Evolutionary conservation across 1,284 basidiomycete genomes (phyloP), one percentile per base, ranked within the genome.

Genomic region (Puccinia novopanici): DNA sequence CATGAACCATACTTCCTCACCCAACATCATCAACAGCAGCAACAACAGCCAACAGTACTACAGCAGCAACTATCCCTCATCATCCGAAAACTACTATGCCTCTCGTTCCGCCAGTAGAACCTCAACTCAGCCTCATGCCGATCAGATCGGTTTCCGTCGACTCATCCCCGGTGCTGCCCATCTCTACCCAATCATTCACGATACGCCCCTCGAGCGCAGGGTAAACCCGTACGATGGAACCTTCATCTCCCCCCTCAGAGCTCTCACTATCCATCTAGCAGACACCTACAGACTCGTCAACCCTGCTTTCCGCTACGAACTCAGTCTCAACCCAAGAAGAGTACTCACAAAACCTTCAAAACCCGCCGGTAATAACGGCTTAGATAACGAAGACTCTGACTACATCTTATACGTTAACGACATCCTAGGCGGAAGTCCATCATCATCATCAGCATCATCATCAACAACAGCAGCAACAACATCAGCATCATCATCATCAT

Each of bases 391-490:
- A 84, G 95, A 98, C 85, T 95, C 94, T 84, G 95, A 98, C 86
- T 98, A 98, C 84, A 97, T 98, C 84, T 89, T 98, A 82, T 98
- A 96, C 86, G 95, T 98, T 84, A 98, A 98, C 85, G 95, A 98
- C 85, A 94, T 93, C 88, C 87, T 98, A 75, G 95, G 95, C 3
- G 91, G 75, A 24, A 67, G 75, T 40, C 54, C 63, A n/a, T 24
- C 75, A 13, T 83, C 84, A 42, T 42, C 50, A 55, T 37, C 50
- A 68, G 19, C 37, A 34, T 37, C 37, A 52, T 15, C n/a, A 34
- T 10, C 40, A n/a, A 15, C 37, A 19, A 2, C 72, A 59, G 17
- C 42, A 27, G 55, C 37, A 45, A 10, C 54, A 75, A n/a, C 52
- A 34, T 2, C 57, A 59, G 24, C 57, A 59, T 34, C 34, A 34